Evolutionary conservation across 2,329 filamentous ascomycete species (phyloP), one percentile per base, ranked within the genome.

Genomic region (Iodosphaeria phyllophila): DNA sequence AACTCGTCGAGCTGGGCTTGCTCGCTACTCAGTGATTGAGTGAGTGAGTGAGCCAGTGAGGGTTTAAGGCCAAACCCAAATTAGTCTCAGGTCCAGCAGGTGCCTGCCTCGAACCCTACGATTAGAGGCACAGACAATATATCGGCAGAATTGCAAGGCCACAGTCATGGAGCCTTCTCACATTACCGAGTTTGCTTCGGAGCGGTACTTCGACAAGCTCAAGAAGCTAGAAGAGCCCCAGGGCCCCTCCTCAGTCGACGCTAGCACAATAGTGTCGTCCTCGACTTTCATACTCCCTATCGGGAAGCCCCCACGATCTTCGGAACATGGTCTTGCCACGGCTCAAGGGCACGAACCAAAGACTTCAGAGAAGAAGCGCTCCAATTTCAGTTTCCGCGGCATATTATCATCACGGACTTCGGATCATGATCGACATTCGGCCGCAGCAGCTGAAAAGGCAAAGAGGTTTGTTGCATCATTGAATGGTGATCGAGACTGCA

Each of bases 111-210:
- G n/a, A n/a, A n/a, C n/a, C n/a, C n/a, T n/a, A n/a, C n/a, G n/a
- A n/a, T n/a, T n/a, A n/a, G n/a, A n/a, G 16, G 7, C n/a, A n/a
- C 13, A 6, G 11, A 16, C 12, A 13, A 14, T 14, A 25, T 24
- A 23, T 12, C n/a, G 11, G 15, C 24, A 16, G 25, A 18, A 23
- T n/a, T 15, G n/a, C n/a, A n/a, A n/a, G n/a, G n/a, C 30, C 32
- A 33, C 38, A 43, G 46, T 46, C 40, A 70, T 72, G 65, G 68
- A 73, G 34, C 64, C 63, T 39, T 56, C 60, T 36, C 67, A 72
- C 34, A 56, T 69, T 32, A 71, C 68, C 31, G 69, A 74, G 44
- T 74, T 74, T 48, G 69, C 66, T 32, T 74, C 69, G 22, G 56
- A 64, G 45, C 63, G 63, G 34, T 74, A 70, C 41, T 67, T 72